phyloP scores from a whole-genome alignment of 257 asterid species.

The Verbascum thapsus region DNA sequence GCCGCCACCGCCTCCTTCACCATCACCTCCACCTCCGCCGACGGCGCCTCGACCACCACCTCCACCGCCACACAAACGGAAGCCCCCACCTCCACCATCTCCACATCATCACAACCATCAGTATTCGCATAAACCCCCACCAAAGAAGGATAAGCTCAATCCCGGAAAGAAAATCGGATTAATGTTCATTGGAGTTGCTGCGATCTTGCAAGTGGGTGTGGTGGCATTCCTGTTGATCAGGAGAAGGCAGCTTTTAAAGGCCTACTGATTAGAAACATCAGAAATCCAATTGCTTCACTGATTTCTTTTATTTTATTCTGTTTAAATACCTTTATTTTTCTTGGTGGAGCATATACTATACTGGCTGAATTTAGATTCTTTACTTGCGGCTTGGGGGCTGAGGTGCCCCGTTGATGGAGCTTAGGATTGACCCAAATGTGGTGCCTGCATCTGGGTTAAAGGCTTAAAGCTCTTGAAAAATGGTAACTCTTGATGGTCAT shows the following conservation, averaged over 20 bases:
- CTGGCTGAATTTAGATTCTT: constrained; percentile 25
- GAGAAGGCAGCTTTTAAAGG: constrained; percentile 40
- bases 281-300: background rate
- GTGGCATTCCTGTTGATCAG: constrained; percentile 42
- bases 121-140: constrained; percentile 17
- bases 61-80: constrained; percentile 23
- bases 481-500: constrained; percentile 47
- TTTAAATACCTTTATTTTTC: background rate
- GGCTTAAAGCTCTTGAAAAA: constrained; percentile 48
- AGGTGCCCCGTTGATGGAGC: constrained; percentile 25
- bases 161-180: constrained; percentile 48
- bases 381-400: constrained; percentile 19
- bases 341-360: constrained; percentile 24
- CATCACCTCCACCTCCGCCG: constrained; percentile 23
- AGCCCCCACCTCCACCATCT: constrained; percentile 22
- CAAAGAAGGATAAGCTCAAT: constrained; percentile 27
- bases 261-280: constrained; percentile 20
- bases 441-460: constrained; percentile 37
- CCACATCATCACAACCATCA: constrained; percentile 29
- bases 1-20: constrained; percentile 18
- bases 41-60: constrained; percentile 30
- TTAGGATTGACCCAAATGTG: constrained; percentile 29
- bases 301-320: background rate
- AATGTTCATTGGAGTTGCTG: constrained; percentile 44
- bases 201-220: constrained; percentile 48